These are phyloP conservation scores for Solanum arcanum DNA, from an alignment of 257 asterid genomes.

Conservation along the genomic window DNA sequence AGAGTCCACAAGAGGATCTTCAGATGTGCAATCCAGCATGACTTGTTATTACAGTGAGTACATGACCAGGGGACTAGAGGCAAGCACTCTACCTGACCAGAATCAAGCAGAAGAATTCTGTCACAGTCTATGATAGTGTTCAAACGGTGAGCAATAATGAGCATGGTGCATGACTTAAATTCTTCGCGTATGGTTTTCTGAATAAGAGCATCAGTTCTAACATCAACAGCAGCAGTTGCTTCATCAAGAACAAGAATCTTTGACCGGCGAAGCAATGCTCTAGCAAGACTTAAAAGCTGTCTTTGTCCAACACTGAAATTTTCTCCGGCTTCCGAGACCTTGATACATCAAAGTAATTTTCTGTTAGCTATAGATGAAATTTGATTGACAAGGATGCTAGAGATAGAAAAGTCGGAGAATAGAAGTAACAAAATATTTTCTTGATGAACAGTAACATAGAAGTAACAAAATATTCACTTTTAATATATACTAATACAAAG, in stretches of 20 bases:
- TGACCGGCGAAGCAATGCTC: conserved; percentile 89
- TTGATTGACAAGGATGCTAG: not conserved
- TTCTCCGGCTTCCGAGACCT: conserved; percentile 97
- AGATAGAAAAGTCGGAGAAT: not conserved
- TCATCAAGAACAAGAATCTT: conserved; percentile 97
- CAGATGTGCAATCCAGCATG: not conserved
- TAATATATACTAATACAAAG: not conserved
- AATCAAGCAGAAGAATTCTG: conserved; percentile 66
- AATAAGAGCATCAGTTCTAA: conserved; percentile 89
- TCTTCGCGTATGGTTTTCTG: conserved; percentile 93
- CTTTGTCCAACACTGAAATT: conserved; percentile 98
- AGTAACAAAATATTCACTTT: not conserved
- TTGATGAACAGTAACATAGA: not conserved
- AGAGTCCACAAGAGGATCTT: not conserved
- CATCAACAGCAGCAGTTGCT: conserved; percentile 98
- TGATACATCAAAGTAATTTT: not conserved
- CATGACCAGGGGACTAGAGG: not conserved
- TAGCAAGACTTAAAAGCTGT: conserved; percentile 82
- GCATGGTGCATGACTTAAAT: conserved; percentile 87
- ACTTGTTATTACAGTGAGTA: not conserved
- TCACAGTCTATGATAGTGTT: conserved; percentile 92
- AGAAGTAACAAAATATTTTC: not conserved
- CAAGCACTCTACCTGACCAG: conserved; percentile 59
- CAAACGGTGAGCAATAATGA: conserved; percentile 90
- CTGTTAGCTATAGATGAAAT: not conserved